phyloP scores from a whole-genome alignment of 345 rosid species.

The Lepidium africanum region DNA sequence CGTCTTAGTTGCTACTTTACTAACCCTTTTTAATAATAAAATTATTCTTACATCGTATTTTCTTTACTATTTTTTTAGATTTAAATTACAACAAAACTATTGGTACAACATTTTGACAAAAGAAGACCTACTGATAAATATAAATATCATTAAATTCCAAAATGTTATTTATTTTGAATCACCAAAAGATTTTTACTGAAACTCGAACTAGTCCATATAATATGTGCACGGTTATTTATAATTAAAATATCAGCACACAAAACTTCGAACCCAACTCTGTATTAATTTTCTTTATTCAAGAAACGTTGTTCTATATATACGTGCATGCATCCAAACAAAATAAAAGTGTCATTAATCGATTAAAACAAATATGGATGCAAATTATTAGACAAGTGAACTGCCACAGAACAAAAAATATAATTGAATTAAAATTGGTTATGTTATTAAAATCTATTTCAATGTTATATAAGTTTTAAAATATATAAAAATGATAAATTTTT shows the following conservation, averaged over 20 bases:
- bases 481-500: neutral
- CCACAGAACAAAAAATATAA: neutral
- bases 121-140: too few species aligned
- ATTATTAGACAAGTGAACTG: neutral
- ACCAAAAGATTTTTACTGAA: too few species aligned
- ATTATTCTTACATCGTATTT: too few species aligned
- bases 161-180: too few species aligned
- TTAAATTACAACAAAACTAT: too few species aligned
- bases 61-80: too few species aligned
- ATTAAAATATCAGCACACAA: neutral
- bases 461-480: neutral
- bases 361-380: neutral
- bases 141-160: too few species aligned
- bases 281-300: neutral
- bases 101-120: too few species aligned
- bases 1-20: too few species aligned
- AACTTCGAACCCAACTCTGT: neutral
- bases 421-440: neutral
- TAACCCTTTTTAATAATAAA: too few species aligned
- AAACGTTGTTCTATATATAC: neutral
- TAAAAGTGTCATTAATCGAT: neutral
- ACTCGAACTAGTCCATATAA: neutral
- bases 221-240: neutral
- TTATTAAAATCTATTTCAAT: neutral
- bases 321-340: neutral